Base-by-base conservation (phyloP, 1,139 yeast species). In the Magnusiomyces suaveolens region DNA sequence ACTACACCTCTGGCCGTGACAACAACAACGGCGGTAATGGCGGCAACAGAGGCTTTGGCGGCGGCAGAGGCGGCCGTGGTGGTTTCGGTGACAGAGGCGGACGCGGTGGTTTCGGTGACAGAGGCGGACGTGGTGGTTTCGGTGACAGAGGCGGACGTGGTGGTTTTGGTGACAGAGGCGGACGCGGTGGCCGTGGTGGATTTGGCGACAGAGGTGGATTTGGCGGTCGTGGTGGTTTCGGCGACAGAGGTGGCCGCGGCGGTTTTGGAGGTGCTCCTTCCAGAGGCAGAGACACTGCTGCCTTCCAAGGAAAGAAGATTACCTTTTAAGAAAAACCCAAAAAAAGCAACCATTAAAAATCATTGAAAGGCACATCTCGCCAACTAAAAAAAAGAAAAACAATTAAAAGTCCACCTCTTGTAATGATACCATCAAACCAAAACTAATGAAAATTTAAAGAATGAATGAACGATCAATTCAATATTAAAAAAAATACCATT, bases 1-100 rank as follows among this genome's bases (percentile, higher is more conserved):
- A 92, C 75, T 92, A 71, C 80, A 87, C 97, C 53, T 81, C 96
- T 59, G 97, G 97, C 71, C 87, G 87, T 75, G 88, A 83, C 61
- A 67, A 67, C 66, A 66, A 69, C 67, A 63, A 63, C 56, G 68
- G 70, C 58, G 72, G 74, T 56, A 63, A 64, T 57, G 67, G 75
- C 57, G 78, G 80, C 58, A 72, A 74, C 58, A 70, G 72, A 57
- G 64, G 69, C 39, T 43, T 50, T 55, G 67, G 72, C 20, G 57
- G 59, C 55, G 61, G 67, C 38, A 64, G 73, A 56, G 72, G 75
- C 54, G 69, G 76, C 56, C 72, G 75, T 58, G 69, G 78, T 59
- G 73, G 79, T 60, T 77, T 81, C 48, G 71, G 73, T 54, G 71
- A 74, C 26, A 64, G 64, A 41, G 62, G 67, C 48, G 57, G 66